Conservation (phyloP, 2,329 filamentous ascomycete genomes). For the Calonectria pseudoturangicola region DNA sequence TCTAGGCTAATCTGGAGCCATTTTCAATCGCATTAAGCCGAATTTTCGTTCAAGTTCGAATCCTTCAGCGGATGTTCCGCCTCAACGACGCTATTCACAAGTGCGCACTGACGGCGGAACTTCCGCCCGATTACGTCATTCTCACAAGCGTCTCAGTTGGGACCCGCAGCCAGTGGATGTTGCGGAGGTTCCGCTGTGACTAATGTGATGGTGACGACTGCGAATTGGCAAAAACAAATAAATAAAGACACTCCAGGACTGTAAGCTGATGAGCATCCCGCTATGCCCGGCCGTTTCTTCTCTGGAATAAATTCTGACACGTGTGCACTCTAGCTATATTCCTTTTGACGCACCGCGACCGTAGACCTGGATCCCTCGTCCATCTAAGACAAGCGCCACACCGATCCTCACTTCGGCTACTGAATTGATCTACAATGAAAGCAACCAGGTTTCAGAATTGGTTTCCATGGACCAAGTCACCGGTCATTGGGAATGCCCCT, state of each 20-base stretch:
- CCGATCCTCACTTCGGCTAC: no score
- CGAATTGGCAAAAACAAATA: background rate
- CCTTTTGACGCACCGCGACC: no score
- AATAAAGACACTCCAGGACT: background rate
- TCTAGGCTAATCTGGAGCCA: background rate
- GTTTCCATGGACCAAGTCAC: conserved; percentile 38
- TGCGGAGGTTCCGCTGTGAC: background rate
- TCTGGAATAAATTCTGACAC: background rate
- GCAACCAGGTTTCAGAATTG: background rate
- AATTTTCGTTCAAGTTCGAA: background rate
- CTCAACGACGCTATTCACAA: background rate
- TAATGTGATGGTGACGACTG: background rate
- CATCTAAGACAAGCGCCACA: no score
- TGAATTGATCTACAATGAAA: background rate
- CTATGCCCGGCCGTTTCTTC: no score
- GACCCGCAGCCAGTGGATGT: background rate
- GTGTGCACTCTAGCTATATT: background rate
- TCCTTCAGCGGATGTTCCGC: conserved; percentile 2
- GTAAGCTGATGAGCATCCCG: no score
- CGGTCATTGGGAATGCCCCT: conserved; percentile 60
- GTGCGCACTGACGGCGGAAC: background rate
- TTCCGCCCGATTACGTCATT: conserved; percentile 20
- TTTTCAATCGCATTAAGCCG: background rate
- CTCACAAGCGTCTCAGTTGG: background rate
- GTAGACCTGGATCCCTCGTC: no score